Evolutionary conservation across 352 stramenopile species (phyloP).

Genomic region (Pythium dissotocum): DNA sequence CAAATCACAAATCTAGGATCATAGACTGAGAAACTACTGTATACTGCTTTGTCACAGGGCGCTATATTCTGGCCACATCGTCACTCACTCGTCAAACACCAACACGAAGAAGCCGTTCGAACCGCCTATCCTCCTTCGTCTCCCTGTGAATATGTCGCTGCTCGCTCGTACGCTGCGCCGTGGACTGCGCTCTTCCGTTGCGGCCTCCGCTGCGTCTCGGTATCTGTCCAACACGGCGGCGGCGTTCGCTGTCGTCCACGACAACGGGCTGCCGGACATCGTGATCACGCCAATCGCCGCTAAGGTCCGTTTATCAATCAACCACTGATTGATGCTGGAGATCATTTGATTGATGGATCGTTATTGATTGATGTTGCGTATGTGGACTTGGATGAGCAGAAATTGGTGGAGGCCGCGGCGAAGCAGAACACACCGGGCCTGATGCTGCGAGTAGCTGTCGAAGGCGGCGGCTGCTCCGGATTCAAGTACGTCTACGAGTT

Average conservation of each 20-base stretch:
- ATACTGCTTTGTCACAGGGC: not conserved
- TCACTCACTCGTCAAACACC: not conserved
- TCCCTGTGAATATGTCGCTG: not conserved
- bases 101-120: not conserved
- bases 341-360: not conserved
- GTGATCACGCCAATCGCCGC: slow-evolving; percentile 19
- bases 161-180: slow-evolving; percentile 8
- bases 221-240: slow-evolving; percentile 17
- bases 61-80: not conserved
- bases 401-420: slow-evolving; percentile 54
- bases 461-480: slow-evolving; percentile 92
- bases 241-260: not conserved
- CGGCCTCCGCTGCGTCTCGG: slow-evolving; percentile 1
- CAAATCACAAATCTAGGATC: no score
- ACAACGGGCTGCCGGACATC: slow-evolving; percentile 16
- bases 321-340: not conserved
- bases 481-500: slow-evolving; percentile 94
- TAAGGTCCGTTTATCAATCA: slow-evolving; percentile 6
- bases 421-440: slow-evolving; percentile 56
- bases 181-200: not conserved
- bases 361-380: slow-evolving; percentile 3
- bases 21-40: not conserved
- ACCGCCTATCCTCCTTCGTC: not conserved
- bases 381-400: slow-evolving; percentile 30
- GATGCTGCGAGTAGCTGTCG: slow-evolving; percentile 89